A percentile compares a stretch with the other conserved stretches of the same genome.
phyloP scores from a whole-genome alignment of 192 early-diverging fungal genomes.

The Backusella tarrabulga region DNA sequence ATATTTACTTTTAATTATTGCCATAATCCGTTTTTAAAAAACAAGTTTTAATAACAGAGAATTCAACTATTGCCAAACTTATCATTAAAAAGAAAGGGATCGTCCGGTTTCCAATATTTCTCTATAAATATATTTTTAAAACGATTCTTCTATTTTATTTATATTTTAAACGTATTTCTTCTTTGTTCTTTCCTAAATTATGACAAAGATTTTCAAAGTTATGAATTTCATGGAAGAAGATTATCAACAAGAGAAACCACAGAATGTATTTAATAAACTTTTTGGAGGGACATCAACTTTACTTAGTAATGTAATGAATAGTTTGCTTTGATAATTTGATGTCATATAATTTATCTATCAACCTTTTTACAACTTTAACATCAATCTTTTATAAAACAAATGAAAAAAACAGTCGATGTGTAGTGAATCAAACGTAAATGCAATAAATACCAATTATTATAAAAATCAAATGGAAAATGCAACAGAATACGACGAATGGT shows the following conservation, averaged over 20 bases:
- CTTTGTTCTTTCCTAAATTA: not conserved
- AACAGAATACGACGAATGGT: conserved; percentile 71
- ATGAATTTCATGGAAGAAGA: not conserved
- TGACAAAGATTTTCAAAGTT: not conserved
- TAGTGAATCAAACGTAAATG: not conserved
- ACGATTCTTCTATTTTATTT: not conserved
- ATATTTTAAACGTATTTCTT: not conserved
- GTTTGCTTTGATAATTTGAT: not conserved
- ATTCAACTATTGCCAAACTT: not conserved
- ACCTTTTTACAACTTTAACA: not conserved
- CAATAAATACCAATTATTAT: conserved; percentile 33
- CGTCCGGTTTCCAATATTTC: not conserved
- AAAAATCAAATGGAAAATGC: conserved; percentile 51
- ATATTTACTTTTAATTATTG: not conserved
- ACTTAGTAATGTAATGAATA: not conserved
- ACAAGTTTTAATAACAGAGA: not conserved
- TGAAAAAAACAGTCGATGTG: not conserved
- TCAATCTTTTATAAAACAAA: not conserved
- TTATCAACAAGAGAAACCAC: not conserved
- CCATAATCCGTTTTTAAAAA: not conserved
- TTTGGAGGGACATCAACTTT: not conserved
- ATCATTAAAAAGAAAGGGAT: not conserved
- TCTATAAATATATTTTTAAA: not conserved
- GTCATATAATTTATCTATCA: not conserved
- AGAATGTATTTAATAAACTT: not conserved